These are phyloP conservation scores for Macrocybe sp. DNA, from an alignment of 1,284 basidiomycete genomes.

Conservation along the genomic window DNA sequence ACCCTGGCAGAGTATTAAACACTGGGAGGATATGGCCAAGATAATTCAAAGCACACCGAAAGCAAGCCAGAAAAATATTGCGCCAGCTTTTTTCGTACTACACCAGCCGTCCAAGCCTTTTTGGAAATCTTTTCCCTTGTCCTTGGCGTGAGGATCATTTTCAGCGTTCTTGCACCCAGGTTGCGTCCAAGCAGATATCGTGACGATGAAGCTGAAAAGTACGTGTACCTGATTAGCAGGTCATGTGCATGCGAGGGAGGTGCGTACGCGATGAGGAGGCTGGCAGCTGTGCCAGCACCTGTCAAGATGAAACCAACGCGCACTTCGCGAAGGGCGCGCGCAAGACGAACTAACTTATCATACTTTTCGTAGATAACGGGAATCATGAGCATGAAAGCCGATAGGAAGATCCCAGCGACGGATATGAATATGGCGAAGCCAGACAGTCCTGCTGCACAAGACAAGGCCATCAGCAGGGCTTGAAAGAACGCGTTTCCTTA, in stretches of 20 bases:
- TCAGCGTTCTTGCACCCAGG: slow-evolving; percentile 79
- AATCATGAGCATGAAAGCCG: slow-evolving; percentile 66
- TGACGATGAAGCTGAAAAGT: slow-evolving; percentile 56
- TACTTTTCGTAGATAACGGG: slow-evolving; percentile 86
- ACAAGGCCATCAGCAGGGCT: slow-evolving; percentile 5
- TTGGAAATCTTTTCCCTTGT: slow-evolving; percentile 65
- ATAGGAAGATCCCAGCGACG: slow-evolving; percentile 64
- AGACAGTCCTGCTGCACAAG: slow-evolving; percentile 66
- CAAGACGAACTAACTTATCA: slow-evolving; percentile 70
- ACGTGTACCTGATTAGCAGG: slow-evolving; percentile 3
- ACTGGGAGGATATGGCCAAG: slow-evolving; percentile 5
- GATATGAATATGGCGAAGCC: slow-evolving; percentile 84
- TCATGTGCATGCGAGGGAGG: background rate
- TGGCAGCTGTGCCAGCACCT: slow-evolving; percentile 56
- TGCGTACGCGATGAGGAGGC: slow-evolving; percentile 69
- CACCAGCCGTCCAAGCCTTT: slow-evolving; percentile 76
- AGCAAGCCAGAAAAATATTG: slow-evolving; percentile 84
- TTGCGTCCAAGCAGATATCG: slow-evolving; percentile 75
- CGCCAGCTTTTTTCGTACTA: slow-evolving; percentile 82
- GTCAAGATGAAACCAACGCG: slow-evolving; percentile 80
- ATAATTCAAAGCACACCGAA: slow-evolving; percentile 41
- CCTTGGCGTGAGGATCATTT: slow-evolving; percentile 64
- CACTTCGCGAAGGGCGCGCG: slow-evolving; percentile 74
- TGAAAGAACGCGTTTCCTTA: background rate
- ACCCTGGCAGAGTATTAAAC: slow-evolving; percentile 33